Evolutionary conservation across 768 basidiomycete species (phyloP).

Genomic region (Xanthoconium purpureum): DNA sequence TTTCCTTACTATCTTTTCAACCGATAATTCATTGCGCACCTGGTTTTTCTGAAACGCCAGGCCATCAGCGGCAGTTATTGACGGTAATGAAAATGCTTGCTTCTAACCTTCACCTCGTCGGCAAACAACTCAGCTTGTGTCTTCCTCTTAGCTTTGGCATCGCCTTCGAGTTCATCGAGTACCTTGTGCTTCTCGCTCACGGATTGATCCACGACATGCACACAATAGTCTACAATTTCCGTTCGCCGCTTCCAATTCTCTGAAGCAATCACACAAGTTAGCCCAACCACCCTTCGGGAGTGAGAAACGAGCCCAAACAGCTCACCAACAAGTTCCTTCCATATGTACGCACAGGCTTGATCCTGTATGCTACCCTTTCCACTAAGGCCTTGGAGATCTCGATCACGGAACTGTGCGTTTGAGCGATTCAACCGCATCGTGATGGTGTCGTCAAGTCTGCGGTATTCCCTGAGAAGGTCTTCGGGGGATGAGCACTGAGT

Average conservation of each 20-base stretch:
- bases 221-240: constrained; percentile 75
- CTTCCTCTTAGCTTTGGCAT: constrained; percentile 46
- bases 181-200: constrained; percentile 52
- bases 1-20: constrained; percentile 69
- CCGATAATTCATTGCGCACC: constrained; percentile 68
- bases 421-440: constrained; percentile 80
- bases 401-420: constrained; percentile 70
- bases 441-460: constrained; percentile 76
- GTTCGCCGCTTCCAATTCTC: constrained; percentile 72
- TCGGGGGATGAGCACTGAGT: constrained; percentile 23
- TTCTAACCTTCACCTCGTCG: constrained; percentile 68
- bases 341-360: constrained; percentile 70
- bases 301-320: constrained; percentile 16
- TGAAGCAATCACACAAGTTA: constrained; percentile 26
- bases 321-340: constrained; percentile 78
- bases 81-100: constrained; percentile 27
- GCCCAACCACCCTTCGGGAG: constrained; percentile 15
- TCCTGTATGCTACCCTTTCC: constrained; percentile 60
- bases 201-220: constrained; percentile 62
- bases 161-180: constrained; percentile 41
- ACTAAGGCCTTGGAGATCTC: constrained; percentile 49
- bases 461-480: constrained; percentile 83
- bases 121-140: constrained; percentile 57
- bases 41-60: constrained; percentile 55
- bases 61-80: constrained; percentile 28